phyloP scores from a whole-genome alignment of 1,139 yeast species.

The Hansenula lynferdii region DNA sequence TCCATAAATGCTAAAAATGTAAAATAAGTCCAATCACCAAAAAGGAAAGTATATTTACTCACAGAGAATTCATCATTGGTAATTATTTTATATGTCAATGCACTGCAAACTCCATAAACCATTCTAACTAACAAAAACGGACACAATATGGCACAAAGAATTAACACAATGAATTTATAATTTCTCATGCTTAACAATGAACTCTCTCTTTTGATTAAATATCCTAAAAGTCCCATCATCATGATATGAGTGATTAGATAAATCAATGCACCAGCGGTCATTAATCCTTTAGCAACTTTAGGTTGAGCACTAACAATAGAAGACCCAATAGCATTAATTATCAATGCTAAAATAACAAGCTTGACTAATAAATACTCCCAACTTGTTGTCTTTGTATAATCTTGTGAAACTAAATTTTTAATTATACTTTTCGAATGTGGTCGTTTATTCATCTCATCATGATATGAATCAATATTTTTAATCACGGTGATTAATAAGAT shows the following conservation, averaged over 20 bases:
- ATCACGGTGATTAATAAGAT: conserved; percentile 2
- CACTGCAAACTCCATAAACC: conserved; percentile 5
- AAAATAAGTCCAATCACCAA: conserved; percentile 6
- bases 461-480: conserved; percentile 3
- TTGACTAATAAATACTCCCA: conserved; percentile 5
- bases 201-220: background rate
- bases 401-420: background rate
- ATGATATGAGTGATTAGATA: background rate
- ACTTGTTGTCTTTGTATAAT: background rate
- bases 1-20: conserved; percentile 4
- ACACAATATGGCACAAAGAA: background rate
- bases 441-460: background rate
- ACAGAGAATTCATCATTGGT: background rate
- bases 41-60: conserved; percentile 3
- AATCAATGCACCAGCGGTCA: conserved; percentile 2
- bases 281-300: background rate
- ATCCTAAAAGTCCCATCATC: too few species aligned
- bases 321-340: conserved; percentile 5
- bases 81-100: conserved; percentile 6
- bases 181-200: background rate
- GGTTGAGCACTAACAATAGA: background rate
- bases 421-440: background rate
- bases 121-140: conserved; percentile 5
- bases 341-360: conserved; percentile 1
- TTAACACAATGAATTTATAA: conserved; percentile 1